Evolutionary conservation across 129 eudicot species (phyloP), one percentile per base, ranked within the genome.

Genomic region (Helichrysum umbraculigerum): DNA sequence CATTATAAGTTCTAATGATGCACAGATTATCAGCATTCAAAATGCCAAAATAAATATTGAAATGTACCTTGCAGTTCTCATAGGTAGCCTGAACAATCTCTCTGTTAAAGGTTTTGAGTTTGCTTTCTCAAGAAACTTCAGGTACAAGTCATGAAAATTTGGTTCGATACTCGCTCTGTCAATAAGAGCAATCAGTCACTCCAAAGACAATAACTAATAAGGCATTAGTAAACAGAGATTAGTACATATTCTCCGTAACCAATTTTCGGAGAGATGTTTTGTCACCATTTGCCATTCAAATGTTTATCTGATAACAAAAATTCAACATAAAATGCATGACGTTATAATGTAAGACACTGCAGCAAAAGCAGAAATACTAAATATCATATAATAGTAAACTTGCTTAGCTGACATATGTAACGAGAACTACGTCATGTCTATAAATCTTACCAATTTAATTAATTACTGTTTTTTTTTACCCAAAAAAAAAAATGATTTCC

Each of bases 401-500:
- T 52, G 59, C 19, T 52, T 10, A 20, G 19, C n/a, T 52, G 59
- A 52, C 20, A 52, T 52, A 52, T 4, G 61, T 64, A 20, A 22
- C n/a, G n/a, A n/a, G 69, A 74, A 29, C 35, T n/a, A 76, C 71
- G 63, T 67, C 42, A 37, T 37, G 42, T 64, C 35, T 17, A 62
- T 16, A 64, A 67, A 6, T 19, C 74, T 74, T 91, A 94, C 99
- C 99, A n/a, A n/a, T n/a, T n/a, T n/a, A n/a, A n/a, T n/a, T n/a
- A n/a, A n/a, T n/a, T n/a, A n/a, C n/a, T n/a, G n/a, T n/a, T n/a
- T n/a, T n/a, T n/a, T n/a, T n/a, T n/a, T n/a, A n/a, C n/a, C n/a
- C n/a, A n/a, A n/a, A n/a, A n/a, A n/a, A n/a, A n/a, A n/a, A n/a
- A 94, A 74, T 94, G 99, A 85, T 94, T 94, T 70, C 99, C 99